Evolutionary conservation across 192 early-diverging fungal genomes (phyloP).

Genomic region (Linnemannia elongata): DNA sequence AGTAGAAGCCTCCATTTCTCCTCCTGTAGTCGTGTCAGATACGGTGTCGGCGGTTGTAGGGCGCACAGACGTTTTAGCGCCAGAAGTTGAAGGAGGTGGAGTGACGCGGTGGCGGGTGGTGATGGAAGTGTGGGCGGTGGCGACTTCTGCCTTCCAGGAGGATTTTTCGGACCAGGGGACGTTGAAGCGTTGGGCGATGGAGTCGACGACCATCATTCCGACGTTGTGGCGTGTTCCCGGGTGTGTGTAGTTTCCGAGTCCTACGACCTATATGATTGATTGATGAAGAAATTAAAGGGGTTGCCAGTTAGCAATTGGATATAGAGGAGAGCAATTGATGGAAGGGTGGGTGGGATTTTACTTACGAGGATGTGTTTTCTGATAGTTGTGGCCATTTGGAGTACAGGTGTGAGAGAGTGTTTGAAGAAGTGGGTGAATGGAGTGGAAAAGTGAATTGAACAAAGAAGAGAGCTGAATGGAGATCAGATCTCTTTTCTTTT

Average conservation of each 20-base stretch:
- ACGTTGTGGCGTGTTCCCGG: slow-evolving; percentile 80
- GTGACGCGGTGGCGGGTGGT: slow-evolving; percentile 11
- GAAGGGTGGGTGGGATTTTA: not conserved
- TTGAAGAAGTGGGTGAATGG: not conserved
- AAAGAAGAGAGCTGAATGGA: slow-evolving; percentile 2
- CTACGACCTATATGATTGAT: slow-evolving; percentile 65
- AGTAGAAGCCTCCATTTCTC: not conserved
- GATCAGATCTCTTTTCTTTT: not conserved
- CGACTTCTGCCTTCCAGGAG: slow-evolving; percentile 45
- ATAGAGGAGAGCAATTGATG: not conserved
- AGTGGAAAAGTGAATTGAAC: not conserved
- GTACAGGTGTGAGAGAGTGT: not conserved
- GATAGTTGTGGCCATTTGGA: slow-evolving; percentile 13
- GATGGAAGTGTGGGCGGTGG: slow-evolving; percentile 30
- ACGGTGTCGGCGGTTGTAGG: not conserved
- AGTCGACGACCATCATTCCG: slow-evolving; percentile 78
- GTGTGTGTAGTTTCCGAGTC: slow-evolving; percentile 77
- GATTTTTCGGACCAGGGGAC: slow-evolving; percentile 58
- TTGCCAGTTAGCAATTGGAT: not conserved
- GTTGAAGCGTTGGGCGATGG: slow-evolving; percentile 60
- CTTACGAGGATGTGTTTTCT: slow-evolving; percentile 30
- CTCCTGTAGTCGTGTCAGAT: not conserved
- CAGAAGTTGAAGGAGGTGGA: not conserved
- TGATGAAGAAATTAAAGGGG: not conserved
- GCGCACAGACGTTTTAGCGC: not conserved